phyloP scores from a whole-genome alignment of 768 basidiomycete species.

The Tricholoma matsutake region DNA sequence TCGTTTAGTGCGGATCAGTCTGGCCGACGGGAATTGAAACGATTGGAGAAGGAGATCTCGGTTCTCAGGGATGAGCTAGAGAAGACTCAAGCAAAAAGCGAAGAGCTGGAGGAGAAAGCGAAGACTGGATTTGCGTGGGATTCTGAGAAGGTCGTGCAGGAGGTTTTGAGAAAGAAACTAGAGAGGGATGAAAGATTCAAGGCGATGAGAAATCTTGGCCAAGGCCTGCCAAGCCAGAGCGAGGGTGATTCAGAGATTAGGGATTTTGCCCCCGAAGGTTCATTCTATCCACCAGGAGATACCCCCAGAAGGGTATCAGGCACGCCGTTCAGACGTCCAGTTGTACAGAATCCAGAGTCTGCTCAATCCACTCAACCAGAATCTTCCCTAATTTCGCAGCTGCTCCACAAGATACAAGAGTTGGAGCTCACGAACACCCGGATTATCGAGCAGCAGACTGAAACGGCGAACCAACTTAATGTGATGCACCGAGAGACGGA shows the following conservation, averaged over 20 bases:
- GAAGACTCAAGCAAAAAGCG: slow-evolving; percentile 64
- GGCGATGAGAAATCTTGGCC: slow-evolving; percentile 44
- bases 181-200: slow-evolving; percentile 53
- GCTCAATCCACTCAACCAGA: slow-evolving; percentile 30
- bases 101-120: slow-evolving; percentile 68
- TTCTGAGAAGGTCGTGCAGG: slow-evolving; percentile 38
- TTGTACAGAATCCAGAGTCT: slow-evolving; percentile 3
- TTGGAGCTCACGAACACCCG: slow-evolving; percentile 69
- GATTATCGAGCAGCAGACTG: slow-evolving; percentile 62
- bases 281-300: slow-evolving; percentile 28
- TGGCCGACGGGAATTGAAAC: slow-evolving; percentile 66
- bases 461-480: slow-evolving; percentile 59
- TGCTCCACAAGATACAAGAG: slow-evolving; percentile 72
- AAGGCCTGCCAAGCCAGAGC: slow-evolving; percentile 24
- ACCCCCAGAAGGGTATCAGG: slow-evolving; percentile 15
- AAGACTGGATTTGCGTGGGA: slow-evolving; percentile 41
- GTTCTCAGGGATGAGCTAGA: slow-evolving; percentile 74
- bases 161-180: slow-evolving; percentile 44
- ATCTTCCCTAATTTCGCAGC: slow-evolving; percentile 62
- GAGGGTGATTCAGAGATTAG: slow-evolving; percentile 33
- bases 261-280: slow-evolving; percentile 63
- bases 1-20: slow-evolving; percentile 61
- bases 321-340: slow-evolving; percentile 14
- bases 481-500: slow-evolving; percentile 71
- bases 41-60: slow-evolving; percentile 79